Percentiles rank a stretch among this genome's conserved stretches.
These are phyloP conservation scores for Houttuynia cordata DNA, from an alignment of 164 flowering plant genomes.

Conservation along the genomic window DNA sequence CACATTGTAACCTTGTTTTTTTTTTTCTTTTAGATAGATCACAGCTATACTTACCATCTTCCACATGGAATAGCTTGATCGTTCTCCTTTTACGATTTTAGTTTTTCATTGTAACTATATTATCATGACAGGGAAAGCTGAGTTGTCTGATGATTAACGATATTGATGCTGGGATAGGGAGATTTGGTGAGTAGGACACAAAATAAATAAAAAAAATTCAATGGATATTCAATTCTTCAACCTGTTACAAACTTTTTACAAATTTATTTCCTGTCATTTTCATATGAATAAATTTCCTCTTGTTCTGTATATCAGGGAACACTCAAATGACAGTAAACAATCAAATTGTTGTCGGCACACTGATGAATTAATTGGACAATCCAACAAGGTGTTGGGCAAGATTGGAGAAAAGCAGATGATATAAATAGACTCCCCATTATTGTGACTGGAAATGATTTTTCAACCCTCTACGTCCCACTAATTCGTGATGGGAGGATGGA, in stretches of 20 bases:
- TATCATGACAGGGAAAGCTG: slow-evolving; percentile 65
- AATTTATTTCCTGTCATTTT: not conserved
- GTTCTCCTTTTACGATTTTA: not conserved
- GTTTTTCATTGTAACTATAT: not conserved
- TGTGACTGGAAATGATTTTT: slow-evolving; percentile 86
- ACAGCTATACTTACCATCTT: not conserved
- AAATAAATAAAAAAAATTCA: not conserved
- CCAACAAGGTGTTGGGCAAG: slow-evolving; percentile 93
- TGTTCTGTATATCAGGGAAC: slow-evolving; percentile 30
- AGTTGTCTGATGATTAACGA: slow-evolving; percentile 95
- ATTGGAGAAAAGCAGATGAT: slow-evolving; percentile 74
- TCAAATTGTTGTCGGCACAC: slow-evolving; percentile 86
- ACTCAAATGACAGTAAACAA: slow-evolving; percentile 98
- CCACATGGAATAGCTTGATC: not conserved
- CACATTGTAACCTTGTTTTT: too few relatives aligned
- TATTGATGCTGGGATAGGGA: slow-evolving; percentile 91
- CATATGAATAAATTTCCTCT: not conserved
- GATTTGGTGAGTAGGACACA: slow-evolving; percentile 60
- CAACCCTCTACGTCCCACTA: slow-evolving; percentile 83
- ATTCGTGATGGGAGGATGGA: slow-evolving; percentile 99
- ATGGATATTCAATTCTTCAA: not conserved
- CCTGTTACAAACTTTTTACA: too few relatives aligned
- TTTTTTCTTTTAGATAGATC: too few relatives aligned
- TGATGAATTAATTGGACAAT: slow-evolving; percentile 89
- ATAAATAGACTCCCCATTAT: slow-evolving; percentile 77